Conservation (phyloP, 2,329 filamentous ascomycete species). For the Decorospora gaudefroyi region DNA sequence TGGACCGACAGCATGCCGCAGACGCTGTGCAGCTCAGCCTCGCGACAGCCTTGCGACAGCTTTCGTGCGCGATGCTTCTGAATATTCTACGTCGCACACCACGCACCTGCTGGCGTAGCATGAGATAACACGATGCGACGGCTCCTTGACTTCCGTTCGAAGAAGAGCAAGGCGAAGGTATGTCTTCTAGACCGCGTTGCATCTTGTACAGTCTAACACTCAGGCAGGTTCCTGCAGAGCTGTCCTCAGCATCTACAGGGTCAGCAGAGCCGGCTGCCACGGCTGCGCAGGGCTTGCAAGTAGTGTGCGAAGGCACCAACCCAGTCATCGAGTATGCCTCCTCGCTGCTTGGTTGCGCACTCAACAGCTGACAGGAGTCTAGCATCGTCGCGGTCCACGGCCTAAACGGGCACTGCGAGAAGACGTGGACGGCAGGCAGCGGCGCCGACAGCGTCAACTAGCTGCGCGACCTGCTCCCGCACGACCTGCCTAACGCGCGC, state of each 20-base stretch:
- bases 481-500: slow-evolving; percentile 38
- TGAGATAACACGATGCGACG: slow-evolving; percentile 5
- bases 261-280: slow-evolving; percentile 1
- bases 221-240: not conserved
- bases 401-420: slow-evolving; percentile 29
- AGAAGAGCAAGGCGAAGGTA: slow-evolving; percentile 3
- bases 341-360: slow-evolving; percentile 1
- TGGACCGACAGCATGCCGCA: slow-evolving; percentile 2
- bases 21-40: slow-evolving; percentile 2
- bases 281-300: slow-evolving; percentile 13
- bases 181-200: not conserved
- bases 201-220: not conserved
- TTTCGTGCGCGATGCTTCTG: slow-evolving; percentile 1
- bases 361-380: slow-evolving; percentile 8
- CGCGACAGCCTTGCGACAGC: slow-evolving; percentile 5
- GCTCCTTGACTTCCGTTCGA: not conserved
- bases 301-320: slow-evolving; percentile 17
- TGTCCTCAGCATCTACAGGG: not conserved
- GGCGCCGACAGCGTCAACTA: slow-evolving; percentile 21
- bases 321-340: slow-evolving; percentile 18
- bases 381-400: slow-evolving; percentile 36
- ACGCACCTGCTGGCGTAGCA: not conserved
- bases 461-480: slow-evolving; percentile 31
- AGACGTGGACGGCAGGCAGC: slow-evolving; percentile 31
- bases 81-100: not conserved